Base-by-base conservation (phyloP, 257 asterid genomes). In the Verbena officinalis region DNA sequence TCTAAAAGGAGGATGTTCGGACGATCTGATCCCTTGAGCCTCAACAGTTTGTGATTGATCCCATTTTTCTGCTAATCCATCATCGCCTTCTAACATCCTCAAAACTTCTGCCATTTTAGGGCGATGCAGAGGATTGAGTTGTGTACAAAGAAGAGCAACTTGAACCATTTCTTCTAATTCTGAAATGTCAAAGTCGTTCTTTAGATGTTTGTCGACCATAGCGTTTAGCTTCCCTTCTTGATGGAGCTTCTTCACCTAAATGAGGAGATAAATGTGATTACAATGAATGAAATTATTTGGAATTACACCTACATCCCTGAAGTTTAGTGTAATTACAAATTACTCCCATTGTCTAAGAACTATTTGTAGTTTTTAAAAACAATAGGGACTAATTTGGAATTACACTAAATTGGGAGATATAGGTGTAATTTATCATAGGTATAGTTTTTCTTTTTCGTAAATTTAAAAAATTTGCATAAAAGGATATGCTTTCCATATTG, bases 81-180 rank as follows among this genome's bases (percentile, higher is more conserved):
- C 97, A 24, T 93, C 97, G 0, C 99, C 97, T 73, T 93, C 99
- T 11, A 93, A 74, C 97, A 93, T 87, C 72, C 97, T 83, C 76
- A 93, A 20, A 13, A 91, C 97, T 69, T 90, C 95, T 0, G 97
- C 86, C 96, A 93, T 90, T 65, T 87, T 93, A 1, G 99, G 99
- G 0, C 99, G 87, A 16, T 82, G 80, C 20, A 64, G 62, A 12
- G 99, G 97, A 65, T 77, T 86, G 45, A 93, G 86, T 12, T 84
- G 94, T 9, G 99, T 93, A 43, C 95, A 93, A 0, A 90, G 78
- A 31, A 93, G 92, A 0, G 97, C 92, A 38, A 90, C 97, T 76
- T 86, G 83, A 10, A 87, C 95, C 83, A 86, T 88, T 75, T 93
- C 99, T 64, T 85, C 90, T 11, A 90, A 53, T 59, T 90, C 97